A percentile compares a stretch with the other conserved stretches of the same genome.
Evolutionary conservation across 2,329 filamentous ascomycete species (phyloP).

Genomic region (Apiospora rasikravindrae): DNA sequence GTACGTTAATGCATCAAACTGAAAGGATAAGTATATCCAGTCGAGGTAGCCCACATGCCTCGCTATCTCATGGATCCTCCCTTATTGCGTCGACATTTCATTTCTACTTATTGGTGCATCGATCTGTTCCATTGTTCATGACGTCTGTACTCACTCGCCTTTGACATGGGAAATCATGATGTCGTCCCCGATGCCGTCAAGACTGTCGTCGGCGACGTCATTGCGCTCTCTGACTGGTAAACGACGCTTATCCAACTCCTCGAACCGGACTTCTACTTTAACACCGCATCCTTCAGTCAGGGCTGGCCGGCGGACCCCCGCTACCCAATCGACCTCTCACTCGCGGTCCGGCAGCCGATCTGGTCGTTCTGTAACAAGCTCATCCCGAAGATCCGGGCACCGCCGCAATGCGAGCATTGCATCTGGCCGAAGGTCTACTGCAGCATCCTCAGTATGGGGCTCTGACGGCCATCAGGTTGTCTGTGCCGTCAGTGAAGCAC

Average conservation of each 20-base stretch:
- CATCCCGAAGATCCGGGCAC: conserved; percentile 30
- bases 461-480: conserved; percentile 72
- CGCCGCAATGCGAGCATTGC: conserved; percentile 42
- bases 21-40: not conserved
- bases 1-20: not conserved
- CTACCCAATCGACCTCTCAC: conserved; percentile 36
- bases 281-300: conserved; percentile 27
- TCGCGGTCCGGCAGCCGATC: conserved; percentile 32
- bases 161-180: not conserved
- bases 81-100: not conserved
- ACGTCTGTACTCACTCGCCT: no score
- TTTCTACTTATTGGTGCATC: not conserved
- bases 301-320: conserved; percentile 30
- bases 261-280: conserved; percentile 28
- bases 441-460: conserved; percentile 47
- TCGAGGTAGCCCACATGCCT: no score
- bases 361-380: conserved; percentile 35
- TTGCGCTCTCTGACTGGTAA: conserved; percentile 22
- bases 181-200: conserved; percentile 19
- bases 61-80: not conserved
- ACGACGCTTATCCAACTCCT: conserved; percentile 21
- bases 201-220: conserved; percentile 24
- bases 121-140: not conserved
- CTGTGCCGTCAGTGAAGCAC: conserved; percentile 87
- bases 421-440: conserved; percentile 52